Percentiles rank a stretch among this genome's conserved stretches.
These are phyloP conservation scores for Plectranthus barbatus DNA, from an alignment of 257 asterid species.

Conservation along the genomic window DNA sequence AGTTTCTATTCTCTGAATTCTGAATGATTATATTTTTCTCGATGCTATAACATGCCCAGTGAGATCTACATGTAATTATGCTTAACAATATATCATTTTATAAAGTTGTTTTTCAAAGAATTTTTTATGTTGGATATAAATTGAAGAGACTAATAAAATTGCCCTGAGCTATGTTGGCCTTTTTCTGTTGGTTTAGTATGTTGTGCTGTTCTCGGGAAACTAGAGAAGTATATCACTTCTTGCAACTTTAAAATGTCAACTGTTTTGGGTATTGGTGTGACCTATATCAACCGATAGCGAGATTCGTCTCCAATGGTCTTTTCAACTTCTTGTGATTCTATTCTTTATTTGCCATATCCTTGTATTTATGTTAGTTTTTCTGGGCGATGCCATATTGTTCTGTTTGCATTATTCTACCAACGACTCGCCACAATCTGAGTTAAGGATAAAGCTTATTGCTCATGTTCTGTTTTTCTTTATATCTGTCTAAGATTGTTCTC, in stretches of 20 bases:
- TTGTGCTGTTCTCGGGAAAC: not conserved
- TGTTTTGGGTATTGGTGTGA: not conserved
- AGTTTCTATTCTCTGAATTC: not conserved
- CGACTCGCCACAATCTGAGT: not conserved
- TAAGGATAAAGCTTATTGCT: too few species aligned
- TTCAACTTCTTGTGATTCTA: not conserved
- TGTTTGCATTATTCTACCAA: not conserved
- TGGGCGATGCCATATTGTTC: not conserved
- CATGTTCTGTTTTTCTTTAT: not conserved
- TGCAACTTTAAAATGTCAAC: not conserved
- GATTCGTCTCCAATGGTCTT: not conserved
- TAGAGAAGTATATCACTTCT: not conserved
- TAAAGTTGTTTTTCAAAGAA: not conserved
- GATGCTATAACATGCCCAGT: not conserved
- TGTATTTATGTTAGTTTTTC: not conserved
- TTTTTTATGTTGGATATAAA: not conserved
- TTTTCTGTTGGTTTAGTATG: not conserved
- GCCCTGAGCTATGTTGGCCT: too few species aligned
- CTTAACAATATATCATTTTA: not conserved
- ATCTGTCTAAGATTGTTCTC: constrained; percentile 1
- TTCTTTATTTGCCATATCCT: not conserved
- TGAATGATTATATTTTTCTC: not conserved
- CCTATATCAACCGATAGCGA: not conserved
- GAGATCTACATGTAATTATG: not conserved
- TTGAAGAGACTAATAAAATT: not conserved